Conservation (phyloP, 176 grass and related monocot genomes). For the Bonia amplexicaulis region DNA sequence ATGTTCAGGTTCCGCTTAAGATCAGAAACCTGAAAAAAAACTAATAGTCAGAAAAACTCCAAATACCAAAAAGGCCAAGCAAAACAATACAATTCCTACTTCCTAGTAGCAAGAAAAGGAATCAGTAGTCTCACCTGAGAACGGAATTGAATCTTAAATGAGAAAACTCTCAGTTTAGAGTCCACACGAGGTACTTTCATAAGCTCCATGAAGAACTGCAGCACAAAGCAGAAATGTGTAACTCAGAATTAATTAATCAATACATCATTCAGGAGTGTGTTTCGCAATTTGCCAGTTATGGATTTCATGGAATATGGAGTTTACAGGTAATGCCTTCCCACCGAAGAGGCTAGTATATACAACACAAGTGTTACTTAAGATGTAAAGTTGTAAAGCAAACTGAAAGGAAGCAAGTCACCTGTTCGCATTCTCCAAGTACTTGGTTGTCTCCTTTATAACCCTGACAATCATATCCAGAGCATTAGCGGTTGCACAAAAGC, state of each 20-base stretch:
- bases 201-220: conserved; percentile 89
- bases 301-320: not conserved
- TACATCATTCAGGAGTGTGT: not conserved
- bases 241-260: not conserved
- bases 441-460: conserved; percentile 93
- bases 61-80: conserved; percentile 30
- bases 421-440: conserved; percentile 87
- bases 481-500: conserved; percentile 16
- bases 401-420: conserved; percentile 47
- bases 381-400: not conserved
- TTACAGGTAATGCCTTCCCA: not conserved
- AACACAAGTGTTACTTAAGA: conserved; percentile 2
- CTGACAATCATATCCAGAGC: conserved; percentile 43
- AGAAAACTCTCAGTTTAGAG: conserved; percentile 90
- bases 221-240: conserved; percentile 14
- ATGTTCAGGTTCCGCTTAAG: conserved; percentile 79
- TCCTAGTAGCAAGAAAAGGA: conserved; percentile 27
- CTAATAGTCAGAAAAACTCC: conserved; percentile 13
- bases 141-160: conserved; percentile 80
- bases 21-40: conserved; percentile 78
- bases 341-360: not conserved
- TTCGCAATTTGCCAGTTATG: not conserved
- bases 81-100: conserved; percentile 8
- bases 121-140: conserved; percentile 52
- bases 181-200: conserved; percentile 97